Conservation (phyloP, 2,329 filamentous ascomycete genomes). For the Talaromyces islandicus region DNA sequence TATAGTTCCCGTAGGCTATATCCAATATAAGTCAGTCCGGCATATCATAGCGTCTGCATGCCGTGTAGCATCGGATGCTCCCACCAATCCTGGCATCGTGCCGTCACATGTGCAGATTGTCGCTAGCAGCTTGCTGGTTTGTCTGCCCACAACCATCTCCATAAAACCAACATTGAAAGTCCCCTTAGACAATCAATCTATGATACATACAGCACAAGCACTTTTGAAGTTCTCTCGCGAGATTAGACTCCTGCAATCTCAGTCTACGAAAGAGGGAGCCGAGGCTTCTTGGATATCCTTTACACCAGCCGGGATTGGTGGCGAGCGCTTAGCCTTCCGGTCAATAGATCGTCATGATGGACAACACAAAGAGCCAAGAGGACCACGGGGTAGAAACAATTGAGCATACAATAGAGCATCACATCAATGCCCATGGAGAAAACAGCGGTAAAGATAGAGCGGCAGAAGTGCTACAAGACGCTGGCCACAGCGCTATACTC, state of each 20-base stretch:
- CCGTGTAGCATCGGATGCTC: background rate
- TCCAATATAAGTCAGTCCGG: background rate
- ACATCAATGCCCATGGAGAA: background rate
- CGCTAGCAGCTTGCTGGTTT: background rate
- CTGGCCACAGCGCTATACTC: conserved; percentile 42
- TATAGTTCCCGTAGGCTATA: background rate
- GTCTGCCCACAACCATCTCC: background rate
- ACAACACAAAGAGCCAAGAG: background rate
- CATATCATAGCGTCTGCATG: background rate
- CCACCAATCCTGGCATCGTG: background rate
- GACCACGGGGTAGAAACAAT: background rate
- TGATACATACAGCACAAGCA: background rate
- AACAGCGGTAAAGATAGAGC: conserved; percentile 40
- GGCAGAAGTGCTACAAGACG: conserved; percentile 43
- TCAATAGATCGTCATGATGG: background rate
- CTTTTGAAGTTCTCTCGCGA: background rate
- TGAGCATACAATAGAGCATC: background rate
- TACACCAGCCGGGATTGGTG: background rate
- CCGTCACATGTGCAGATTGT: background rate
- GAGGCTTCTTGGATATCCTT: background rate
- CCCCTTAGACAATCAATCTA: background rate
- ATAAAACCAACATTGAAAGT: background rate
- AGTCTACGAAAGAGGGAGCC: background rate
- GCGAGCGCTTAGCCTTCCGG: background rate
- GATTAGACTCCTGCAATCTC: background rate